Evolutionary conservation across 208 protist species (phyloP), one percentile per base, ranked within the genome.

Genomic region (Wallacemonas sp.): DNA sequence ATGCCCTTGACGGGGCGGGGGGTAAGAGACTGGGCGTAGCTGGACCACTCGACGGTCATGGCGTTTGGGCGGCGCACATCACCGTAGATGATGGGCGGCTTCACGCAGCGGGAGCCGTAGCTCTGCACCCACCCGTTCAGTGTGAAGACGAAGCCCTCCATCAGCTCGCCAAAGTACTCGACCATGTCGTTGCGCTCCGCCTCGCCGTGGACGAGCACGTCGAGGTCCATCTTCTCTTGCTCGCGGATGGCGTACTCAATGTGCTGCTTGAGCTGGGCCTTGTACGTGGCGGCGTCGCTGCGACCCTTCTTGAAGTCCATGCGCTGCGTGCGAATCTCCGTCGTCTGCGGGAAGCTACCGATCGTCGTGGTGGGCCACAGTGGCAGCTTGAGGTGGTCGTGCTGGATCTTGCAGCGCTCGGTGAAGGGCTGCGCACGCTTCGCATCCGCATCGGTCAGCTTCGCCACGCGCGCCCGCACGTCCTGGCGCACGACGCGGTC

Each of bases 121-220:
- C 72, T 80, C 73, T 93, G 86, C 29, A 92, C 85, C 87, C 88
- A 97, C 24, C 89, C 92, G 57, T 96, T 93, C 22, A 50, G 12
- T 8, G 90, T 96, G 63, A 95, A 93, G 24, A 71, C 76, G 38
- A 92, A 94, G 26, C 92, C 92, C 33, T 87, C 69, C 34, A 97
- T 70, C 36, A 85, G 57, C 68, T 96, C 82, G 57, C 87, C 89
- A 71, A 97, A 95, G 69, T 95, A 94, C 71, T 97, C 86, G 21
- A 97, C 92, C 92, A 97, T 97, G 75, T 97, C 92, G 30, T 82
- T 92, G 30, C 92, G 73, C 71, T 96, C 92, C 33, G 83, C 78
- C 71, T 97, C 92, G 42, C 92, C 92, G 64, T 95, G 90, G 21
- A 97, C 92, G 24, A 96, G 71, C 9, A 97, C 79, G 73, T 97